These are phyloP conservation scores for Marasmius fiardii DNA, from an alignment of 1,284 basidiomycete species.

Conservation along the genomic window DNA sequence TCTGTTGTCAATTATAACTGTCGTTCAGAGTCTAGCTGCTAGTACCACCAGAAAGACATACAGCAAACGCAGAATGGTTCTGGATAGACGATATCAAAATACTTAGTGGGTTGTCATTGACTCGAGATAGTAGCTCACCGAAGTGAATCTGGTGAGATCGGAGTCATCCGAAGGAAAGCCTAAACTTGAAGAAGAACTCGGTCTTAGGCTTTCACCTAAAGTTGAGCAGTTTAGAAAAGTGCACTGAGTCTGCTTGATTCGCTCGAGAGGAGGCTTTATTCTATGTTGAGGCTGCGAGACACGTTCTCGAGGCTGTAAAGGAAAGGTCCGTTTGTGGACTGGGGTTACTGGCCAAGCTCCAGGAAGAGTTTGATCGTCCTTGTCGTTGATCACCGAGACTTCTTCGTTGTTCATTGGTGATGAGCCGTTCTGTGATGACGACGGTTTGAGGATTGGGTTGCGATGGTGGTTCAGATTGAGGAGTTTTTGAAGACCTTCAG, in stretches of 20 bases:
- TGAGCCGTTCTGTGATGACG: not conserved
- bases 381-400: slow-evolving; percentile 10
- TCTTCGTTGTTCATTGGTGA: not conserved
- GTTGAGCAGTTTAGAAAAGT: not conserved
- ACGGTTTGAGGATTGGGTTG: not conserved
- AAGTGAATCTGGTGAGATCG: slow-evolving; percentile 21
- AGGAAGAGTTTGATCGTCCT: slow-evolving; percentile 17
- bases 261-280: slow-evolving; percentile 23
- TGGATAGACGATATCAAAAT: not conserved
- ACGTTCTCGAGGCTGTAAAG: slow-evolving; percentile 23
- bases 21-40: too few relatives aligned
- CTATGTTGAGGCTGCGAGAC: slow-evolving; percentile 28
- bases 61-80: not conserved
- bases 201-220: not conserved
- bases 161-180: slow-evolving; percentile 18
- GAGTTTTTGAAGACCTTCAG: too few relatives aligned
- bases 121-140: slow-evolving; percentile 11
- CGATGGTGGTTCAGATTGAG: not conserved
- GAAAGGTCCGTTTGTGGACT: slow-evolving; percentile 20
- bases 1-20: too few relatives aligned
- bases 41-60: not conserved
- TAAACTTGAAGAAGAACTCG: not conserved
- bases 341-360: slow-evolving; percentile 29
- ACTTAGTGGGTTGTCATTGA: not conserved
- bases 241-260: not conserved